phyloP scores from a whole-genome alignment of 306 rosid genomes.

The Sophora flavescens region DNA sequence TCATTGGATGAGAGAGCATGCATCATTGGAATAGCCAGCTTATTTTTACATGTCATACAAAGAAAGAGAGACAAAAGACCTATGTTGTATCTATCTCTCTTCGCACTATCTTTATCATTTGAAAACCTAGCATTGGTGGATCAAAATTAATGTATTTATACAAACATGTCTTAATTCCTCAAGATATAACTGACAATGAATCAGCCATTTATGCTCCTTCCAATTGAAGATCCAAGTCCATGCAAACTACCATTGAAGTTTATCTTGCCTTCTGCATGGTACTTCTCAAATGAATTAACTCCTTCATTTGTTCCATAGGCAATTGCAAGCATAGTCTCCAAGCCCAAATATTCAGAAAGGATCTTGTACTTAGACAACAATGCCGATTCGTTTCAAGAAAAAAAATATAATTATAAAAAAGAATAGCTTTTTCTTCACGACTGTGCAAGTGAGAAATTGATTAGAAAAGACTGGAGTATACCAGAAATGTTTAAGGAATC shows the following conservation, averaged over 20 bases:
- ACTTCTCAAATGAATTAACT: slow-evolving; percentile 72
- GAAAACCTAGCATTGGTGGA: background rate
- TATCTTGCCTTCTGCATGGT: slow-evolving; percentile 70
- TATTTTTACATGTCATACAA: slow-evolving; percentile 1
- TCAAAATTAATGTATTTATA: background rate
- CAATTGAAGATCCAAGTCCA: slow-evolving; percentile 72
- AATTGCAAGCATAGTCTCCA: slow-evolving; percentile 82
- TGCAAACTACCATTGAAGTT: slow-evolving; percentile 65
- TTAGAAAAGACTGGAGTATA: background rate
- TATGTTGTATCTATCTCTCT: slow-evolving; percentile 14
- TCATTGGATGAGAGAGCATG: no score
- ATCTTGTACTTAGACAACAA: slow-evolving; percentile 55
- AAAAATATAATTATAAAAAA: background rate
- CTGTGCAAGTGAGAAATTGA: background rate
- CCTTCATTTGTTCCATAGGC: slow-evolving; percentile 77
- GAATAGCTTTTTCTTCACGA: slow-evolving; percentile 16
- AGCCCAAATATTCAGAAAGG: slow-evolving; percentile 79
- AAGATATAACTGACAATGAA: slow-evolving; percentile 75
- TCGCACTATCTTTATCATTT: background rate
- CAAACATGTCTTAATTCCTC: slow-evolving; percentile 77
- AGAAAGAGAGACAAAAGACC: slow-evolving; percentile 1
- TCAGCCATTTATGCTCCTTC: slow-evolving; percentile 71
- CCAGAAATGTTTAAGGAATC: no score
- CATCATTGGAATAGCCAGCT: no score
- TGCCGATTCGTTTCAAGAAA: background rate